These are phyloP conservation scores for Erigeron canadensis DNA, from an alignment of 129 eudicot species.

Conservation along the genomic window DNA sequence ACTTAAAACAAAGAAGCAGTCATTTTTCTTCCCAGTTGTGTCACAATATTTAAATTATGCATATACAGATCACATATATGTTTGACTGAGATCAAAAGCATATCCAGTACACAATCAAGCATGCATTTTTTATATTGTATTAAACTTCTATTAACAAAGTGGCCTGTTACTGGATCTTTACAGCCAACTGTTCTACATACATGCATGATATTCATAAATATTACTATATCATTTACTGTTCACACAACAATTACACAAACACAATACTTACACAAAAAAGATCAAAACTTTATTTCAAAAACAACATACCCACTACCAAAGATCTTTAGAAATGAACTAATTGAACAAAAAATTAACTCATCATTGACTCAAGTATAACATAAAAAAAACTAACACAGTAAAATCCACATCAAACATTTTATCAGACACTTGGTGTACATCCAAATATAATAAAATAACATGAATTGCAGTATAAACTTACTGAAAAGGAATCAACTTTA, in stretches of 20 bases:
- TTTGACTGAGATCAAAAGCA: constrained; percentile 17
- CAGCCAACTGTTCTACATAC: constrained; percentile 1
- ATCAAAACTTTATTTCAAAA: background rate
- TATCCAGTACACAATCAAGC: constrained; percentile 14
- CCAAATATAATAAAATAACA: background rate
- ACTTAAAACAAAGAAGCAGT: background rate
- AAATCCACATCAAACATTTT: background rate
- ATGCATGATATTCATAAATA: background rate
- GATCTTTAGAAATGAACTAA: constrained; percentile 26
- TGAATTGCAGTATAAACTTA: background rate
- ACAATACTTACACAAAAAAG: background rate
- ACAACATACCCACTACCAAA: constrained; percentile 8
- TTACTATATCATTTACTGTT: background rate
- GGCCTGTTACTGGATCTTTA: constrained; percentile 7
- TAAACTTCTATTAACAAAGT: constrained; percentile 4
- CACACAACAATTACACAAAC: background rate
- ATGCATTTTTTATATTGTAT: background rate
- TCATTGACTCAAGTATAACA: constrained; percentile 25
- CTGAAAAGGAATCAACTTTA: constrained; percentile 29
- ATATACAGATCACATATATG: background rate
- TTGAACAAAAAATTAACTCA: constrained; percentile 10
- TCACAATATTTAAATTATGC: background rate
- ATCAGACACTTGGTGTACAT: constrained; percentile 31
- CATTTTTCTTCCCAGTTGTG: background rate
- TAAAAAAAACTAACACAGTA: background rate